A percentile compares a stretch with the other conserved stretches of the same genome.
These are phyloP conservation scores for Aspergillus ibericus DNA, from an alignment of 2,329 filamentous ascomycete genomes.

Conservation along the genomic window DNA sequence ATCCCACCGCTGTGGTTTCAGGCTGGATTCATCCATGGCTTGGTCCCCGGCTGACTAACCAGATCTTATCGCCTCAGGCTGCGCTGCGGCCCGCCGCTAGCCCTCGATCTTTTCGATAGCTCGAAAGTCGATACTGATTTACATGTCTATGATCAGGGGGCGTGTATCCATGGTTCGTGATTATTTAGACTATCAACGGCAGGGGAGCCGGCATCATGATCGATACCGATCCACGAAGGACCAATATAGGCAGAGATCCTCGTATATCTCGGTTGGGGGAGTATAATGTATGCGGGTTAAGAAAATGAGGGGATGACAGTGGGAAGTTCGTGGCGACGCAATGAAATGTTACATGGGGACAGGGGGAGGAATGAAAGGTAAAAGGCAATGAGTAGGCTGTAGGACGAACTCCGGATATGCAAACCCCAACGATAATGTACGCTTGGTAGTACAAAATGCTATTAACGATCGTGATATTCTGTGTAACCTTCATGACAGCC, in stretches of 20 bases:
- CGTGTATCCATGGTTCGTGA: neutral
- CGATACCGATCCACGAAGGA: neutral
- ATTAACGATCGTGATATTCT: slow-evolving; percentile 10
- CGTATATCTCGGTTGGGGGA: neutral
- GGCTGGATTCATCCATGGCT: slow-evolving; percentile 9
- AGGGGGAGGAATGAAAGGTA: neutral
- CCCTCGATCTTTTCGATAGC: neutral
- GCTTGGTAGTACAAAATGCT: slow-evolving; percentile 6
- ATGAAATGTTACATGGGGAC: neutral
- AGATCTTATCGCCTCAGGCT: slow-evolving; percentile 13
- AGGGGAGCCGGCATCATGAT: neutral
- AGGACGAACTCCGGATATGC: slow-evolving; percentile 10
- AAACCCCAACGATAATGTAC: slow-evolving; percentile 9
- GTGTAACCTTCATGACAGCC: slow-evolving; percentile 9
- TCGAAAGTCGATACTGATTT: too few relatives aligned
- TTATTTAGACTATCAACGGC: neutral
- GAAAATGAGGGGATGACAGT: neutral
- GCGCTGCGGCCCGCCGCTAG: neutral
- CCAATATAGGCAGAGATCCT: neutral
- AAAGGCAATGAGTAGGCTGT: neutral
- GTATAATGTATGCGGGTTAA: neutral
- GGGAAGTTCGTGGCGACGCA: neutral
- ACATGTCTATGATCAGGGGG: neutral
- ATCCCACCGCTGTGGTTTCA: slow-evolving; percentile 15
- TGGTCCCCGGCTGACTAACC: slow-evolving; percentile 22